Evolutionary conservation across 2,329 filamentous ascomycete genomes (phyloP).

Genomic region (Penicillium decumbens): DNA sequence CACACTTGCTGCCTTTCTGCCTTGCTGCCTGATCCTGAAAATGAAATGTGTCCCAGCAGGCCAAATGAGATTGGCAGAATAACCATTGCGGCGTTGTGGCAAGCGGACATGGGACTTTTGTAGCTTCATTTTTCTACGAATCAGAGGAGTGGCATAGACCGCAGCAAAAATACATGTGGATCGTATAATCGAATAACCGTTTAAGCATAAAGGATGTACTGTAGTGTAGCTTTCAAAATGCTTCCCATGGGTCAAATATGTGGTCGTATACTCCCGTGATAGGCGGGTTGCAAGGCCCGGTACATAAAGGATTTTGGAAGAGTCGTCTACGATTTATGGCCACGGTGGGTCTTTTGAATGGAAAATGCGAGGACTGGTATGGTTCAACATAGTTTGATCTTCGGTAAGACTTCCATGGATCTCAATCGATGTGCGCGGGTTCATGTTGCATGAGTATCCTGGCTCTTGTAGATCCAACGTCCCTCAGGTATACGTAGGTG

Average conservation of each 20-base stretch:
- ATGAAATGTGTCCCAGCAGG: neutral
- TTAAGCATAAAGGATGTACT: neutral
- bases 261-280: conserved; percentile 11
- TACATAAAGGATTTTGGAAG: no score
- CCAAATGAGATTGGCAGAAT: neutral
- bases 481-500: neutral
- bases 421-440: neutral
- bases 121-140: neutral
- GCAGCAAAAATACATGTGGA: conserved; percentile 1
- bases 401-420: conserved; percentile 1
- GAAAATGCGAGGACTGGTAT: neutral
- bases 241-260: conserved; percentile 5
- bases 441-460: neutral
- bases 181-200: neutral
- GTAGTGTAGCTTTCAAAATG: neutral
- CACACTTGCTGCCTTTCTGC: neutral
- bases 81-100: neutral
- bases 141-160: neutral
- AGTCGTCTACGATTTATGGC: neutral
- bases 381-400: neutral
- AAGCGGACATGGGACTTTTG: neutral
- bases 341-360: neutral
- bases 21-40: neutral
- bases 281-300: neutral
- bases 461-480: no score